Evolutionary conservation across 805 yeast genomes (phyloP).

Genomic region (Yarrowia bubula): DNA sequence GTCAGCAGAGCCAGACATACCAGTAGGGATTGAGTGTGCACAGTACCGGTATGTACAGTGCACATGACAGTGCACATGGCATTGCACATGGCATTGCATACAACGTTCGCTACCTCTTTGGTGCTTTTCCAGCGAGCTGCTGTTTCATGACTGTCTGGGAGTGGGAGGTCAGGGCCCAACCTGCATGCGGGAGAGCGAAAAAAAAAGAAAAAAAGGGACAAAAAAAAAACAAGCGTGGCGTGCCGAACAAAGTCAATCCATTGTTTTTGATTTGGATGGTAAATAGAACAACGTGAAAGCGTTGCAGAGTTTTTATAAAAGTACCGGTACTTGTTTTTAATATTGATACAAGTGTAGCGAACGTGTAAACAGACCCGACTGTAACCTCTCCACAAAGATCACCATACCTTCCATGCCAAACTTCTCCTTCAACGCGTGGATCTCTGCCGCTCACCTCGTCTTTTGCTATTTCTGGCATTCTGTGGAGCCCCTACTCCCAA

Average conservation of each 20-base stretch:
- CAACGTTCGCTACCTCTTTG: not conserved
- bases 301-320: not conserved
- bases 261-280: not conserved
- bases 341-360: too few relatives aligned
- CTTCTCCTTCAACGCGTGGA: slow-evolving; percentile 1
- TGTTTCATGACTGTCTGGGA: too few relatives aligned
- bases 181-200: not conserved
- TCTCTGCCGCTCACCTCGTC: not conserved
- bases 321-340: too few relatives aligned
- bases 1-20: too few relatives aligned
- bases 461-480: not conserved
- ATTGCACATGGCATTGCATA: too few relatives aligned
- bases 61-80: too few relatives aligned
- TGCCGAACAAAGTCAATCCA: not conserved
- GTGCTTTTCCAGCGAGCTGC: not conserved
- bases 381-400: not conserved
- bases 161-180: not conserved
- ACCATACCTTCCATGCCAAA: not conserved
- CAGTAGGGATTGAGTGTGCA: too few relatives aligned
- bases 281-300: slow-evolving; percentile 12
- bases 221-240: too few relatives aligned
- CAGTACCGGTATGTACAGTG: too few relatives aligned
- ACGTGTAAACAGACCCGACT: too few relatives aligned
- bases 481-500: slow-evolving; percentile 1
- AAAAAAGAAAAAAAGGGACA: not conserved